Conservation (phyloP, 495 filamentous ascomycete genomes). For the Xylaria acuta region DNA sequence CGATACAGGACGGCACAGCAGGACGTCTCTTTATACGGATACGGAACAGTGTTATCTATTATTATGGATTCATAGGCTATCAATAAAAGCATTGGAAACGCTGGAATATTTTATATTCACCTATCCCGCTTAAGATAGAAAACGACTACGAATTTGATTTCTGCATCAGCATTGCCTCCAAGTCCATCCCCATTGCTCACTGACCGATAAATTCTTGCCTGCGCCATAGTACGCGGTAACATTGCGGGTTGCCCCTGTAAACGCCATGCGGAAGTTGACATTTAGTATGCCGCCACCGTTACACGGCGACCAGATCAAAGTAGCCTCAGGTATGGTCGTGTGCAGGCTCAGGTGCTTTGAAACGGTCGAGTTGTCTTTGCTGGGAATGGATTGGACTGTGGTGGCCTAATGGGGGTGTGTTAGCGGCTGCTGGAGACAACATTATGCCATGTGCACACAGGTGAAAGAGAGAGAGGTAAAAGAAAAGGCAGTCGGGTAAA, state of each 20-base stretch:
- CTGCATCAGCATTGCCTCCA: slow-evolving; percentile 6
- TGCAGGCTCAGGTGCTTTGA: slow-evolving; percentile 12
- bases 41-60: background rate
- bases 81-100: background rate
- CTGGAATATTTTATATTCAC: background rate
- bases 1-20: background rate
- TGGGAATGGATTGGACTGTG: slow-evolving; percentile 1
- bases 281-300: slow-evolving; percentile 2
- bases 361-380: background rate
- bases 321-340: slow-evolving; percentile 7
- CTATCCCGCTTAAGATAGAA: background rate
- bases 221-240: slow-evolving; percentile 14
- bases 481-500: background rate
- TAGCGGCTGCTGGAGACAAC: background rate
- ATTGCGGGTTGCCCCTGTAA: background rate
- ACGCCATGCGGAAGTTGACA: slow-evolving; percentile 18
- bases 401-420: background rate
- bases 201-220: background rate
- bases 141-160: background rate
- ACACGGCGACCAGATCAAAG: slow-evolving; percentile 14
- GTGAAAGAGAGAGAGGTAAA: background rate
- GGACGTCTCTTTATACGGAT: background rate
- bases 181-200: slow-evolving; percentile 14
- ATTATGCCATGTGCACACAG: background rate
- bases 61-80: background rate